Evolutionary conservation across 1,284 basidiomycete genomes (phyloP).

Genomic region (Fomitiporia mediterranea): DNA sequence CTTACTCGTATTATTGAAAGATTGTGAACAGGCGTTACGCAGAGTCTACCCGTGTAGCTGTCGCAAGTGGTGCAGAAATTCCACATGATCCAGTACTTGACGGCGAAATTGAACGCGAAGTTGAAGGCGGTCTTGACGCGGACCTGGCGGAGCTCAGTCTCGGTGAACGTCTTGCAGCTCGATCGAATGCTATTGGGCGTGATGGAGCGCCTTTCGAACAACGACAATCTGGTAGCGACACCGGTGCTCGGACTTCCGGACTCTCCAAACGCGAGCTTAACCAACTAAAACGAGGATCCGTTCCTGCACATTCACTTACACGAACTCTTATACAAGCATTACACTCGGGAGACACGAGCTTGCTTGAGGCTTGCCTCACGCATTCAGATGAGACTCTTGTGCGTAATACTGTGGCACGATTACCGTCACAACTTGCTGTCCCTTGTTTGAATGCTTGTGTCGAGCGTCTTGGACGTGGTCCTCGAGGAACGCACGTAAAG

Average conservation of each 20-base stretch:
- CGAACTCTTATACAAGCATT: conserved; percentile 95
- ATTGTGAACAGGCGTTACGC: conserved; percentile 52
- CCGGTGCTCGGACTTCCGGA: conserved; percentile 21
- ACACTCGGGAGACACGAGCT: conserved; percentile 87
- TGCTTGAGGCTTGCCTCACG: conserved; percentile 85
- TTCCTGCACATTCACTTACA: conserved; percentile 86
- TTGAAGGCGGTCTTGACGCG: conserved; percentile 72
- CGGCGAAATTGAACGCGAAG: conserved; percentile 42
- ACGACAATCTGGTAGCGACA: conserved; percentile 42
- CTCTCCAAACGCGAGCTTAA: not conserved
- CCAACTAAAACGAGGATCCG: conserved; percentile 29
- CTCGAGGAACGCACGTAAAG: conserved; percentile 65
- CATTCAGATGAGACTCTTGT: conserved; percentile 84
- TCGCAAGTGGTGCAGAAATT: conserved; percentile 58
- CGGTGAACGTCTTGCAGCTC: conserved; percentile 78
- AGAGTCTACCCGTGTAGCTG: conserved; percentile 54
- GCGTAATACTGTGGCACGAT: conserved; percentile 80
- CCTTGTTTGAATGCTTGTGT: conserved; percentile 87
- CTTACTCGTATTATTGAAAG: conserved; percentile 26
- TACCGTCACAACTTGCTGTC: conserved; percentile 88
- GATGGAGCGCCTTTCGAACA: conserved; percentile 25
- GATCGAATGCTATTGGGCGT: conserved; percentile 45
- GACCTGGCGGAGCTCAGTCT: conserved; percentile 87
- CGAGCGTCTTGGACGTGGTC: conserved; percentile 82
- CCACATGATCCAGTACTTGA: conserved; percentile 57